Evolutionary conservation across 257 asterid species (phyloP).

Genomic region (Solanum chiquidenum): DNA sequence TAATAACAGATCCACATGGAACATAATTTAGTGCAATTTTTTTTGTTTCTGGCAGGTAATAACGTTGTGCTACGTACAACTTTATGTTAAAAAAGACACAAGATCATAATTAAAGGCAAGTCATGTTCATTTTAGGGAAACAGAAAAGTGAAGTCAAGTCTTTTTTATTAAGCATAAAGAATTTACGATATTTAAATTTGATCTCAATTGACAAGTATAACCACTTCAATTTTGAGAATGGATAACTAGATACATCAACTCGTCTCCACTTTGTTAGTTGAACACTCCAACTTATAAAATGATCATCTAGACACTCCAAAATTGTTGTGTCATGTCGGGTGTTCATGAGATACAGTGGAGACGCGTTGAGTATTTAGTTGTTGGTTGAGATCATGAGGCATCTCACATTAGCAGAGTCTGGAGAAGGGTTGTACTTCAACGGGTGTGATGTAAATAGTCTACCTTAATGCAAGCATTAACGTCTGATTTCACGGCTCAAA

Average conservation of each 20-base stretch:
- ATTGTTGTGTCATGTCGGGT: not conserved
- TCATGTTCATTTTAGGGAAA: not conserved
- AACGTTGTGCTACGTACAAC: not conserved
- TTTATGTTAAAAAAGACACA: not conserved
- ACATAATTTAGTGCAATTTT: not conserved
- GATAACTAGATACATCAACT: not conserved
- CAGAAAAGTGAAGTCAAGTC: not conserved
- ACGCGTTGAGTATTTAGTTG: not conserved
- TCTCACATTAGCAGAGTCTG: not conserved
- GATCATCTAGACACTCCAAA: not conserved
- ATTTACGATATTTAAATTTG: not conserved
- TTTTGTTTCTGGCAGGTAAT: not conserved
- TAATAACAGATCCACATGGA: not conserved
- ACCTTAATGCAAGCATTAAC: not conserved
- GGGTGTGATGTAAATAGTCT: not conserved
- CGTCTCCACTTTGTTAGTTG: not conserved
- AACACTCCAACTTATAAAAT: not conserved
- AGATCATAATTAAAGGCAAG: not conserved
- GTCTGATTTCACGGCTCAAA: not conserved
- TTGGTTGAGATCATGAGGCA: not conserved
- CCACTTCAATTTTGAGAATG: not conserved
- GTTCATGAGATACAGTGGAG: not conserved
- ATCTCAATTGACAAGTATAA: not conserved
- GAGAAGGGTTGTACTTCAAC: not conserved
- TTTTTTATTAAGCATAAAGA: too few species aligned